phyloP scores from a whole-genome alignment of 169 alveolate species.

The Plasmodium berghei region DNA sequence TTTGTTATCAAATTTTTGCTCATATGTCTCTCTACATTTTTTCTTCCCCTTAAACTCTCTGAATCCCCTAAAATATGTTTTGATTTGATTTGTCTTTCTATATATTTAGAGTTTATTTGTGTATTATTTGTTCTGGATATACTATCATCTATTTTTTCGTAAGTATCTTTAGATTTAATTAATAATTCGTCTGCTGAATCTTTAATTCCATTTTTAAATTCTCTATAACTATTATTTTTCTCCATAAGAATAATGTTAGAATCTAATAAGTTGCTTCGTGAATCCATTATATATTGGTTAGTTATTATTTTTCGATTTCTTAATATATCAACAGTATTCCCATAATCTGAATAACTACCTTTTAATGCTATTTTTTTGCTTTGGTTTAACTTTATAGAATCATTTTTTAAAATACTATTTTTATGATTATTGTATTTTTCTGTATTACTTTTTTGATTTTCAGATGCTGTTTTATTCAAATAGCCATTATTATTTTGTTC shows the following conservation, averaged over 20 bases:
- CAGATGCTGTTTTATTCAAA: background rate
- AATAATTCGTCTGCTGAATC: constrained; percentile 21
- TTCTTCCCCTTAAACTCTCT: background rate
- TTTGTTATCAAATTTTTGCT: background rate
- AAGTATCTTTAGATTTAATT: constrained; percentile 5
- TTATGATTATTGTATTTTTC: background rate
- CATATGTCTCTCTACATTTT: background rate
- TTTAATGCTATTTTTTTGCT: background rate
- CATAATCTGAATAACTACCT: constrained; percentile 8
- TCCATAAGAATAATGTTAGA: constrained; percentile 3
- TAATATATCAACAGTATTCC: constrained; percentile 1
- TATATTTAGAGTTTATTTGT: constrained; percentile 25
- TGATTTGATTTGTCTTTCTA: background rate
- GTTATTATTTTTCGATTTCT: background rate
- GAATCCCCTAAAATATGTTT: constrained; percentile 1
- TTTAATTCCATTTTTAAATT: background rate
- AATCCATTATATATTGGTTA: constrained; percentile 23
- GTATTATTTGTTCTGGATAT: constrained; percentile 4
- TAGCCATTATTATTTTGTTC: background rate
- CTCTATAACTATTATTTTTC: constrained; percentile 25
- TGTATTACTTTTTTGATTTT: constrained; percentile 18
- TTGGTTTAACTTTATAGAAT: background rate
- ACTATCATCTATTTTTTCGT: background rate
- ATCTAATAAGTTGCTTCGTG: background rate
- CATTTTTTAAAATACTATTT: background rate